Evolutionary conservation across 768 basidiomycete species (phyloP), one percentile per base, ranked within the genome.

Genomic region (Russula emetica): DNA sequence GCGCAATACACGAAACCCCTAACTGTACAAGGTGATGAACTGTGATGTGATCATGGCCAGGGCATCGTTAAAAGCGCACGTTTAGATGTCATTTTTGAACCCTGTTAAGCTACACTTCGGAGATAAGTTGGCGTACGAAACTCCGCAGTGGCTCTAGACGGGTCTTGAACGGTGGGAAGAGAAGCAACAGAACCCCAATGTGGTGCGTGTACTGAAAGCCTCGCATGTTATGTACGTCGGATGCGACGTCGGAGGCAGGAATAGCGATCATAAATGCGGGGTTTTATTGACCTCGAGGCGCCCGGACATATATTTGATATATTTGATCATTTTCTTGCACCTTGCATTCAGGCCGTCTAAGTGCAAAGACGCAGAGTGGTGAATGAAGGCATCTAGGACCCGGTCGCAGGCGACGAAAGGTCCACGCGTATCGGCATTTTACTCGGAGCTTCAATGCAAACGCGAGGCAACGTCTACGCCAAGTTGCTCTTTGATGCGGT

Each of bases 201-300:
- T 22, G 54, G 40, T 45, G 64, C 64, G 55, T 64, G 54, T 57
- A 52, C 40, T 51, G 32, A 30, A 34, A 51, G 55, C 64, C 64
- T 65, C 59, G 60, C 64, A 60, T 60, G 55, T 60, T 61, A 56
- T 52, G 58, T 59, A 61, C 49, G 64, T 57, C 50, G 42, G 47
- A 51, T 61, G 59, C 30, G 40, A 52, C 49, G 64, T 57, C 64
- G 64, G 60, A 65, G 59, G 55, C 58, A 60, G 64, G 64, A 65
- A 61, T 61, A 52, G 32, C 64, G 64, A 65, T 65, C 64, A n/a
- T 61, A 65, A 61, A 65, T 61, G 64, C 60, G 28, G 59, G 55
- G 55, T 54, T 20, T 26, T 55, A 44, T 40, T 45, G 59, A 61
- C 64, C 64, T 65, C 64, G 64, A 65, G 64, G 64, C 64, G 42